Conservation (phyloP, 2,329 filamentous ascomycete genomes). For the Sporothrix pallida region DNA sequence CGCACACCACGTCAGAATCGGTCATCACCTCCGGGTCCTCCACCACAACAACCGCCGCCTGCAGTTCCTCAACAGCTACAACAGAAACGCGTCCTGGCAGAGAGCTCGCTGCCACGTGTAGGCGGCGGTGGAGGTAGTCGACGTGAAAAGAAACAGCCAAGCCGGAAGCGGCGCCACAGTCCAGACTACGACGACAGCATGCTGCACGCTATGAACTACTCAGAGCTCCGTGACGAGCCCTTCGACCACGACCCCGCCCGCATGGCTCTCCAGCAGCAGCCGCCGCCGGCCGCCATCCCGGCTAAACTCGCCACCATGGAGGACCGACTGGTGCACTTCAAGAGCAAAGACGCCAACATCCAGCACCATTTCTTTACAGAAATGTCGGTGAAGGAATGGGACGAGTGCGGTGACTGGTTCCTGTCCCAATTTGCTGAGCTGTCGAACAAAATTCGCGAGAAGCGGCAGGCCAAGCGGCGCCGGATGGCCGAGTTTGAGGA, state of each 20-base stretch:
- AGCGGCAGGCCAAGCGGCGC: constrained; percentile 57
- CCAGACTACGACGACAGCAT: constrained; percentile 63
- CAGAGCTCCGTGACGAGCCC: constrained; percentile 56
- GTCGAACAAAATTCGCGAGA: constrained; percentile 55
- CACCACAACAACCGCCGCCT: constrained; percentile 31
- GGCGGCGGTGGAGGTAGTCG: constrained; percentile 16
- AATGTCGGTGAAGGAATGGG: constrained; percentile 63
- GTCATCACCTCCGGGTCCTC: constrained; percentile 22
- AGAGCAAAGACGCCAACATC: constrained; percentile 49
- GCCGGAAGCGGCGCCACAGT: constrained; percentile 52
- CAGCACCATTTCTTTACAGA: constrained; percentile 59
- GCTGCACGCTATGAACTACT: constrained; percentile 60
- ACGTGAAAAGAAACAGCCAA: constrained; percentile 33
- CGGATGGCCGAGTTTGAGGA: constrained; percentile 59
- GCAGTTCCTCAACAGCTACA: constrained; percentile 40
- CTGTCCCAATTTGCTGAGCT: constrained; percentile 59
- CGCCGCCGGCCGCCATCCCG: constrained; percentile 39
- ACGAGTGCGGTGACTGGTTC: constrained; percentile 66
- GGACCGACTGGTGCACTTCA: constrained; percentile 58
- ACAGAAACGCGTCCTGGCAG: constrained; percentile 39
- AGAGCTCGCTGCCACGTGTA: constrained; percentile 37
- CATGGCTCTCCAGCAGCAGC: constrained; percentile 47
- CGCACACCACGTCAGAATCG: constrained; percentile 39
- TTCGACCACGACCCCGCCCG: constrained; percentile 64
- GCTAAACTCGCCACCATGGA: constrained; percentile 51